These are phyloP conservation scores for Scenedesmus sp. DNA, from an alignment of 163 green algal genomes.

Conservation along the genomic window DNA sequence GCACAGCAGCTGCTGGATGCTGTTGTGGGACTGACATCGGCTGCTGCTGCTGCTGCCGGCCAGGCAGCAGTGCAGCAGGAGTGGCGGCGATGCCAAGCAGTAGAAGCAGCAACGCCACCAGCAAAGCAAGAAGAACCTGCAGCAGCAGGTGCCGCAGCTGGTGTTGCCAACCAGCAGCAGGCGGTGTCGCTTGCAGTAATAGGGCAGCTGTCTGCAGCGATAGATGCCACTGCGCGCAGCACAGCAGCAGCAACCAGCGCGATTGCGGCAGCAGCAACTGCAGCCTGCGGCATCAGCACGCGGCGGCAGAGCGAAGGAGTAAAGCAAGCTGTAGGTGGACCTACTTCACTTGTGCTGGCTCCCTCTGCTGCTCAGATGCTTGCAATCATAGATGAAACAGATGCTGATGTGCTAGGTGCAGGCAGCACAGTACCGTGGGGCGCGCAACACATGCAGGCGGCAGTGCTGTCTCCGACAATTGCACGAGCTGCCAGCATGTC, in stretches of 20 bases:
- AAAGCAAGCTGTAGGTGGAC: not conserved
- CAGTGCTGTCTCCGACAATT: constrained; percentile 7
- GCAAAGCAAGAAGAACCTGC: not conserved
- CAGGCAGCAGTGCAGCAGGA: constrained; percentile 13
- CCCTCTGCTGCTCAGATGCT: constrained; percentile 29
- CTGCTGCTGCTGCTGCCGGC: not conserved
- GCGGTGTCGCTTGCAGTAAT: not conserved
- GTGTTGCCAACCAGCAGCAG: not conserved
- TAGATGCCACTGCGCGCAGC: not conserved
- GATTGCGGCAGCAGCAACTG: not conserved
- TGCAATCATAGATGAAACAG: constrained; percentile 10
- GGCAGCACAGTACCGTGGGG: constrained; percentile 2
- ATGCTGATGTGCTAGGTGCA: constrained; percentile 10
- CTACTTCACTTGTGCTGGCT: constrained; percentile 8
- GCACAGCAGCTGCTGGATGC: constrained; percentile 11
- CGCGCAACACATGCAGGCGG: not conserved
- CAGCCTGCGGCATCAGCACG: not conserved
- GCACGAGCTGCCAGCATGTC: not conserved
- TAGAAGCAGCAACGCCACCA: not conserved
- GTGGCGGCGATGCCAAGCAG: constrained; percentile 25
- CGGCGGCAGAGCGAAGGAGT: constrained; percentile 35
- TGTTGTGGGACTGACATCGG: not conserved
- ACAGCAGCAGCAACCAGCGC: not conserved
- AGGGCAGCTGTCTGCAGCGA: not conserved
- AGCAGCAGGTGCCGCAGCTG: not conserved